Conservation (phyloP, 1,139 yeast genomes). For the Lizanozyma gosingica region DNA sequence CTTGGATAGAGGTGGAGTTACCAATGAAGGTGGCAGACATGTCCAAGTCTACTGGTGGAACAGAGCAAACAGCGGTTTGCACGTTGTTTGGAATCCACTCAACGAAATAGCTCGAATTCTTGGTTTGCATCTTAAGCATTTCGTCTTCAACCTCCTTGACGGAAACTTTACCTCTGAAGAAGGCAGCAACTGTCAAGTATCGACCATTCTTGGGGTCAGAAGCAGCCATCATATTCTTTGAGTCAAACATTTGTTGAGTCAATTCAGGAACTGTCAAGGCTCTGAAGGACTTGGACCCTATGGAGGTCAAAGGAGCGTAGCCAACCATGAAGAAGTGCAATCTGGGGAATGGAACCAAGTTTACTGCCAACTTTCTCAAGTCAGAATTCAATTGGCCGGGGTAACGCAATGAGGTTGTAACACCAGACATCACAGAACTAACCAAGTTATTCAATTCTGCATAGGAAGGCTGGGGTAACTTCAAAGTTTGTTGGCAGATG, state of each 20-base stretch:
- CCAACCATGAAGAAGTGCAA: slow-evolving; percentile 94
- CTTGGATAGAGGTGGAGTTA: slow-evolving; percentile 88
- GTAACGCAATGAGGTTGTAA: slow-evolving; percentile 79
- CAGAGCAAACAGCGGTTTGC: slow-evolving; percentile 87
- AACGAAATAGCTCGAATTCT: slow-evolving; percentile 74
- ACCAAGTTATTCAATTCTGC: slow-evolving; percentile 73
- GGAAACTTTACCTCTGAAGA: slow-evolving; percentile 88
- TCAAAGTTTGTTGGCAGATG: slow-evolving; percentile 79
- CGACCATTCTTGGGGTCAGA: slow-evolving; percentile 87
- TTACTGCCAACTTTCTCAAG: slow-evolving; percentile 83
- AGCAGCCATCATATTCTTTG: slow-evolving; percentile 94
- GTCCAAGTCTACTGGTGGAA: slow-evolving; percentile 77
- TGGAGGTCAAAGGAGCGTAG: slow-evolving; percentile 81
- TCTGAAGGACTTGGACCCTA: slow-evolving; percentile 74
- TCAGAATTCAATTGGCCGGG: slow-evolving; percentile 94
- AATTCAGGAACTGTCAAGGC: slow-evolving; percentile 82
- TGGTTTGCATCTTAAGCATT: slow-evolving; percentile 76
- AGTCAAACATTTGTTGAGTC: slow-evolving; percentile 87
- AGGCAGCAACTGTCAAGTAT: slow-evolving; percentile 89
- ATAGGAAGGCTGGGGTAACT: slow-evolving; percentile 70
- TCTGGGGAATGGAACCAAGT: slow-evolving; percentile 91
- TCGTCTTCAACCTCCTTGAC: slow-evolving; percentile 92
- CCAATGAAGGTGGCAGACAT: slow-evolving; percentile 91
- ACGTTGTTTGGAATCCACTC: slow-evolving; percentile 98
- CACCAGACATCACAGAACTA: slow-evolving; percentile 89